These are phyloP conservation scores for Argentina anserina DNA, from an alignment of 306 rosid species.

Conservation along the genomic window DNA sequence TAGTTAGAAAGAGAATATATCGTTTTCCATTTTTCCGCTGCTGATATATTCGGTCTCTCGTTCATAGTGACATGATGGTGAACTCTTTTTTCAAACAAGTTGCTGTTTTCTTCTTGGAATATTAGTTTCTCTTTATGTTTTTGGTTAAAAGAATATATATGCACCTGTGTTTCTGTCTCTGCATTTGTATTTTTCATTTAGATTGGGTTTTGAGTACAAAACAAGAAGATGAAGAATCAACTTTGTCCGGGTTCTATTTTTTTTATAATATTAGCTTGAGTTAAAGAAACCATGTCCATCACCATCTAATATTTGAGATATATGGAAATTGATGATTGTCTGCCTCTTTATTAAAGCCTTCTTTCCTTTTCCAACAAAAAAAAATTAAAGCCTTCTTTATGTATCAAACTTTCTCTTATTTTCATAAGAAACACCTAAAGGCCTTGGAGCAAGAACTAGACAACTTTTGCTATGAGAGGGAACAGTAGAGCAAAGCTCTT, in stretches of 20 bases:
- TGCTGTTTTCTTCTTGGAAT: neutral
- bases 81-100: neutral
- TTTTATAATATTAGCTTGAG: neutral
- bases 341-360: conserved; percentile 71
- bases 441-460: conserved; percentile 71
- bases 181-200: neutral
- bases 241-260: neutral
- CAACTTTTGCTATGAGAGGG: conserved; percentile 69
- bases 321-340: conserved; percentile 44
- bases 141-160: conserved; percentile 5
- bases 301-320: conserved; percentile 21
- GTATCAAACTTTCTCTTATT: conserved; percentile 84
- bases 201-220: neutral
- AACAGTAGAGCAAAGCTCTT: conserved; percentile 38
- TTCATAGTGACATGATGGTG: conserved; percentile 14
- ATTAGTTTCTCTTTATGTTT: neutral
- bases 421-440: conserved; percentile 60
- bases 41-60: conserved; percentile 10
- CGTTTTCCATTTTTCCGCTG: conserved; percentile 9
- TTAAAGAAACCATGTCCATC: conserved; percentile 1
- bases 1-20: conserved; percentile 14
- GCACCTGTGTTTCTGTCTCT: neutral
- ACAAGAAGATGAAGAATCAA: conserved; percentile 9
- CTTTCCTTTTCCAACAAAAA: too few relatives aligned
- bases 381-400: conserved; percentile 81